Evolutionary conservation across 139 green algal species (phyloP).

Genomic region (Chlorella sp.): DNA sequence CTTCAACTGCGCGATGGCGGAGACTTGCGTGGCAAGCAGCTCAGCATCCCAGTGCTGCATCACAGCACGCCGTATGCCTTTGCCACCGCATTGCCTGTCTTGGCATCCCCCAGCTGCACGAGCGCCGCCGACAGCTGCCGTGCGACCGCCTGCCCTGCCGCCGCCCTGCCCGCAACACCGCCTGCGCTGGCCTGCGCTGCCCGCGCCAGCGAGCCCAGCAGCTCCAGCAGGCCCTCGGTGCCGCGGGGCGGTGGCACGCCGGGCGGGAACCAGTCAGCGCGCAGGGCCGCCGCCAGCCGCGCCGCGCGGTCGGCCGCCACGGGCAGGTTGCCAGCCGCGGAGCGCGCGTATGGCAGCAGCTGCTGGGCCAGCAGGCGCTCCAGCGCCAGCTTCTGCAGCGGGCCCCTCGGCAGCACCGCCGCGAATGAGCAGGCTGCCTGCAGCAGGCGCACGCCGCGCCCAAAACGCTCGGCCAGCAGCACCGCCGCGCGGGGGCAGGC

Average conservation of each 20-base stretch:
- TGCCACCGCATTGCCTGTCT: conserved; percentile 5
- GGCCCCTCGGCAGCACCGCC: conserved; percentile 47
- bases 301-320: conserved; percentile 50
- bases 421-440: conserved; percentile 50
- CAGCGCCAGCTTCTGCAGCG: conserved; percentile 52
- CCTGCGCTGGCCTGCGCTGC: conserved; percentile 4
- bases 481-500: conserved; percentile 41
- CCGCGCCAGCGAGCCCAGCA: conserved; percentile 20
- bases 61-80: conserved; percentile 17
- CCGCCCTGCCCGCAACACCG: neutral
- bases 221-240: conserved; percentile 9
- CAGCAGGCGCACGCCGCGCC: conserved; percentile 59
- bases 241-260: neutral
- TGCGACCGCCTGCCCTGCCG: conserved; percentile 1
- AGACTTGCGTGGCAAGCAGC: no score
- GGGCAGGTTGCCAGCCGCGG: conserved; percentile 17
- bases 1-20: no score
- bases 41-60: no score
- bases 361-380: conserved; percentile 33
- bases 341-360: conserved; percentile 58
- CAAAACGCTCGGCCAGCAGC: conserved; percentile 59
- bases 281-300: conserved; percentile 43
- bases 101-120: neutral
- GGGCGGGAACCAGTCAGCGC: conserved; percentile 42
- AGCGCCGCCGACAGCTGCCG: conserved; percentile 8